Evolutionary conservation across 768 basidiomycete species (phyloP).

Genomic region (Collybiopsis luxurians): DNA sequence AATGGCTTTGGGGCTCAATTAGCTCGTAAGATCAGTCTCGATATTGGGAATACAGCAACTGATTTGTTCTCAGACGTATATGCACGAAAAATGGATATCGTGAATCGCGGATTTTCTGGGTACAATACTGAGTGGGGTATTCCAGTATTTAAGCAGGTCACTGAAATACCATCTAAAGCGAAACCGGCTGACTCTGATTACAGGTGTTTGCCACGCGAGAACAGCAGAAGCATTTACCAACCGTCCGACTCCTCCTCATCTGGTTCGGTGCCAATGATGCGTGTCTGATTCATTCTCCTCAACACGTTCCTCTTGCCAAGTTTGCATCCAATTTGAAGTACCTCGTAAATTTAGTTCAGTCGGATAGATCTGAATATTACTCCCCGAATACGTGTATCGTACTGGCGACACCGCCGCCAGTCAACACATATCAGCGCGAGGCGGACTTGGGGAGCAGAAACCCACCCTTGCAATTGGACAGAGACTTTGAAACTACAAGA

Average conservation of each 20-base stretch:
- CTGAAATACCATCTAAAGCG: conserved; percentile 10
- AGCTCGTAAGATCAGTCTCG: conserved; percentile 43
- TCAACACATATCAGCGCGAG: conserved; percentile 59
- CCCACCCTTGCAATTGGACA: conserved; percentile 53
- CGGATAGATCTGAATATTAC: conserved; percentile 59
- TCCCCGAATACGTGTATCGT: conserved; percentile 74
- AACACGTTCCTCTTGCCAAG: conserved; percentile 71
- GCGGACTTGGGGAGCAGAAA: conserved; percentile 48
- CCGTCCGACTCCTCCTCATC: conserved; percentile 71
- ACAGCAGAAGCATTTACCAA: conserved; percentile 47
- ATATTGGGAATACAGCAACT: not conserved
- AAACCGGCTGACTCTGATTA: not conserved
- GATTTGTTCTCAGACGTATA: conserved; percentile 56
- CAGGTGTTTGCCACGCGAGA: conserved; percentile 54
- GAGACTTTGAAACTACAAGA: conserved; percentile 59
- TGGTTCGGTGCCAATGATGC: conserved; percentile 95
- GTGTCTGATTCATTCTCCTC: conserved; percentile 55
- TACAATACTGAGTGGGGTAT: conserved; percentile 89
- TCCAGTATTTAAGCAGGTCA: conserved; percentile 73
- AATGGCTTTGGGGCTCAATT: conserved; percentile 69
- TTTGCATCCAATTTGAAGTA: conserved; percentile 63
- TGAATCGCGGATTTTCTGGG: conserved; percentile 82
- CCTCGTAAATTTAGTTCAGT: conserved; percentile 62
- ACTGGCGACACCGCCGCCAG: conserved; percentile 83
- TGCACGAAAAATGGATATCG: conserved; percentile 75